phyloP scores from a whole-genome alignment of 1,139 yeast species.

The Cylindricascospora bacillispora region DNA sequence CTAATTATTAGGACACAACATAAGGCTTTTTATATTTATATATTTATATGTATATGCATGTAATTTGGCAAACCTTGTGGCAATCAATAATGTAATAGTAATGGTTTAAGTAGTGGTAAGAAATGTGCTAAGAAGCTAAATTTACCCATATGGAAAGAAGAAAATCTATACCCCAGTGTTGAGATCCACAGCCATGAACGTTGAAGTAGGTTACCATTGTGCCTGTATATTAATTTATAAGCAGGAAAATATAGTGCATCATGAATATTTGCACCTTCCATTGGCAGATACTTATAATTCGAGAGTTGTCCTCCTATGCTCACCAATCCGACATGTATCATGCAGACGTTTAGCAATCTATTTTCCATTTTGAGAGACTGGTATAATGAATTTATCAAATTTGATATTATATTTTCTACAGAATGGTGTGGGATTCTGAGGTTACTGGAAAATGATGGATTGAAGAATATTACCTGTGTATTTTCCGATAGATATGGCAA shows the following conservation, averaged over 20 bases:
- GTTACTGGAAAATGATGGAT: constrained; percentile 22
- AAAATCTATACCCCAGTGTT: not conserved
- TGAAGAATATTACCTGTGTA: constrained; percentile 17
- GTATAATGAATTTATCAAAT: constrained; percentile 16
- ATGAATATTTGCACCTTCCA: constrained; percentile 17
- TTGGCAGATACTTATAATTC: constrained; percentile 20
- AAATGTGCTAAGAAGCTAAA: constrained; percentile 1
- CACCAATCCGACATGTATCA: constrained; percentile 20
- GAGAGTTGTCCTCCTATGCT: constrained; percentile 24
- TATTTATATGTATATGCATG: no score
- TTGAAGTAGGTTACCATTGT: constrained; percentile 9
- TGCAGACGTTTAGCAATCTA: constrained; percentile 20
- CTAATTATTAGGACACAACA: no score
- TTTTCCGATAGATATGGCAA: constrained; percentile 13
- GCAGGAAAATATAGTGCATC: constrained; percentile 17
- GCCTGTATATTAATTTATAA: constrained; percentile 16
- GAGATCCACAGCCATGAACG: not conserved
- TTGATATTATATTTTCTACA: constrained; percentile 19
- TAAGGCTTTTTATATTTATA: no score
- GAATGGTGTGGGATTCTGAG: constrained; percentile 16
- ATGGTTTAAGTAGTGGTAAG: not conserved
- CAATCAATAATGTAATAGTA: not conserved
- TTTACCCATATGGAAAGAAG: constrained; percentile 2
- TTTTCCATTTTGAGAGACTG: constrained; percentile 11
- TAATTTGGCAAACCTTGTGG: no score